These are phyloP conservation scores for Penicillium sp. DNA, from an alignment of 2,329 filamentous ascomycete genomes.

Conservation along the genomic window DNA sequence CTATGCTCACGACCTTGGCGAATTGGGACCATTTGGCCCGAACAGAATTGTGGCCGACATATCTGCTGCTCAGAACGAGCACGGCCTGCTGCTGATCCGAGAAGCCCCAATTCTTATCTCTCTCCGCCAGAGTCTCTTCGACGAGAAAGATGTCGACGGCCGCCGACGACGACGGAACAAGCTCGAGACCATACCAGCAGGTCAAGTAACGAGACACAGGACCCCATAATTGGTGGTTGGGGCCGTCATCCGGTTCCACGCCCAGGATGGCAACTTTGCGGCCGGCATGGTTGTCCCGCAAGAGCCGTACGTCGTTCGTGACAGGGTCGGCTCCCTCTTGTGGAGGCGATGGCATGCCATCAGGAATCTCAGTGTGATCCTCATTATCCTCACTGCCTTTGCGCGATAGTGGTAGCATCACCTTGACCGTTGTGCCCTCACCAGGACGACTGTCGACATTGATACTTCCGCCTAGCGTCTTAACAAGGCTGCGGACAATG, in stretches of 20 bases:
- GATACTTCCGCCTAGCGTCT: conserved; percentile 56
- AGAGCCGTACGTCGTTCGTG: conserved; percentile 14
- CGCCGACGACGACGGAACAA: conserved; percentile 24
- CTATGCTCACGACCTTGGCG: conserved; percentile 30
- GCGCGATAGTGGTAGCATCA: conserved; percentile 43
- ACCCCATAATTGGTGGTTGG: conserved; percentile 21
- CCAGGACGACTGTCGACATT: conserved; percentile 52
- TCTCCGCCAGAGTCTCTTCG: conserved; percentile 24
- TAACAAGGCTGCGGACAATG: conserved; percentile 59
- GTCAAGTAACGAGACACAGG: conserved; percentile 28
- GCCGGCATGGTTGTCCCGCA: conserved; percentile 23
- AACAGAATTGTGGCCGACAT: conserved; percentile 30
- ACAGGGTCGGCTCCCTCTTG: conserved; percentile 6
- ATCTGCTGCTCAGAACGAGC: conserved; percentile 36
- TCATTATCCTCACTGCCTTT: conserved; percentile 7
- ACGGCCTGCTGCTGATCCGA: conserved; percentile 23
- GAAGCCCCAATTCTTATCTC: conserved; percentile 2
- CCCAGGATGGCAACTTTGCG: conserved; percentile 29
- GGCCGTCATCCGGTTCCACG: conserved; percentile 15
- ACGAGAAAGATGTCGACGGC: conserved; percentile 33
- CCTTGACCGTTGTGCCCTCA: conserved; percentile 53
- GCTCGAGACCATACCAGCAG: conserved; percentile 34
- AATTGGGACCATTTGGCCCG: conserved; percentile 22
- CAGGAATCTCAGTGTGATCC: conserved; percentile 3
- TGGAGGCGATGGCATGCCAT: conserved; percentile 1